Conservation (phyloP, 192 early-diverging fungal genomes). For the Powellomyces hirtus region DNA sequence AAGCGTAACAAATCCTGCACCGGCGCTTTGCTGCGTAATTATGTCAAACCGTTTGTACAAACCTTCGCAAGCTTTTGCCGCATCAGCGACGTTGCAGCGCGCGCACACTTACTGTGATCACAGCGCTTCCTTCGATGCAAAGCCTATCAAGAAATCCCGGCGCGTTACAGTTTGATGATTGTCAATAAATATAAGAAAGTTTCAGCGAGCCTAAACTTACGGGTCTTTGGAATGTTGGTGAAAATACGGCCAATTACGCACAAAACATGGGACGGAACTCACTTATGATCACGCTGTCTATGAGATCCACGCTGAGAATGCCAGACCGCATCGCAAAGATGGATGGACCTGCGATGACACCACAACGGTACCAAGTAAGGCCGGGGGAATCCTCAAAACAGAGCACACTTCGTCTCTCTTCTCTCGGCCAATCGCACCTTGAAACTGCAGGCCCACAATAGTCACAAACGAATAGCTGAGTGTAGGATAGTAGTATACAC, state of each 20-base stretch:
- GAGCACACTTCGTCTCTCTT: too few species aligned
- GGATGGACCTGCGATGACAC: background rate
- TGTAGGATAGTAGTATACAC: background rate
- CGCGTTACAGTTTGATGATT: too few species aligned
- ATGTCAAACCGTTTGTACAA: background rate
- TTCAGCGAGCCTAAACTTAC: too few species aligned
- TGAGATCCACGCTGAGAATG: background rate
- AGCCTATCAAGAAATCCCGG: too few species aligned
- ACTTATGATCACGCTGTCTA: background rate
- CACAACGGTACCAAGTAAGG: too few species aligned
- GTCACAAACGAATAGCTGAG: background rate
- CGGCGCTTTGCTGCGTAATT: background rate
- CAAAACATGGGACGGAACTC: too few species aligned
- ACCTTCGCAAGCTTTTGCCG: too few species aligned
- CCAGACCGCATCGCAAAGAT: background rate
- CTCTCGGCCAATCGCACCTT: too few species aligned
- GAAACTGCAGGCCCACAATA: background rate
- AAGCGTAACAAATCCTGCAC: background rate
- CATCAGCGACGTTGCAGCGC: background rate
- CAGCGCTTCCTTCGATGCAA: background rate
- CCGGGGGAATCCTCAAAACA: too few species aligned
- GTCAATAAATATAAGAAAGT: too few species aligned
- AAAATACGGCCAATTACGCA: too few species aligned
- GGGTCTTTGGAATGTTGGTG: too few species aligned
- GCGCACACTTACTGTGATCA: background rate